phyloP scores from a whole-genome alignment of 1,284 basidiomycete species.

The Golubevia sp. region DNA sequence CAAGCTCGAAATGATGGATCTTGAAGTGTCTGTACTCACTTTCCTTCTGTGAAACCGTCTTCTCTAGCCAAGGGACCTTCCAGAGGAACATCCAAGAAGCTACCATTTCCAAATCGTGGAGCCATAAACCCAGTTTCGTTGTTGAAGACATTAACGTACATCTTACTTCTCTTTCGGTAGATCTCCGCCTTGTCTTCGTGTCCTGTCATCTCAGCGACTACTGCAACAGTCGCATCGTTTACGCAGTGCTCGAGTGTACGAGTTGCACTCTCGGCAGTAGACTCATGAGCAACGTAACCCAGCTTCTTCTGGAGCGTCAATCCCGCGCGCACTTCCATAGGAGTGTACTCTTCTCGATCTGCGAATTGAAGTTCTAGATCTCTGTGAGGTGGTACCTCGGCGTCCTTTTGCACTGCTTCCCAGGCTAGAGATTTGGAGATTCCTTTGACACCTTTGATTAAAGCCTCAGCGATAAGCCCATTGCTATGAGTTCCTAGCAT shows the following conservation, averaged over 20 bases:
- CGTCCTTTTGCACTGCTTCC: slow-evolving; percentile 77
- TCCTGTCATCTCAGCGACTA: slow-evolving; percentile 68
- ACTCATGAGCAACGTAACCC: slow-evolving; percentile 78
- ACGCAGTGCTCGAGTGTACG: slow-evolving; percentile 70
- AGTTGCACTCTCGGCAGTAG: slow-evolving; percentile 53
- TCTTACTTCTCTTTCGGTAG: slow-evolving; percentile 69
- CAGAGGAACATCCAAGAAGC: slow-evolving; percentile 26
- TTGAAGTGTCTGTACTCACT: slow-evolving; percentile 80
- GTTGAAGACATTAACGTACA: slow-evolving; percentile 73
- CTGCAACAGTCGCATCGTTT: slow-evolving; percentile 75
- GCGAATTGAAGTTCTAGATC: slow-evolving; percentile 64
- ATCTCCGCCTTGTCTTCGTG: slow-evolving; percentile 67
- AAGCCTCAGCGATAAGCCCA: slow-evolving; percentile 77
- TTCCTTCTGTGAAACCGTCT: slow-evolving; percentile 78
- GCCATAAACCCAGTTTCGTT: slow-evolving; percentile 78
- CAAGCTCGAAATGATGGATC: slow-evolving; percentile 67
- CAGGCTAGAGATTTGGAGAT: slow-evolving; percentile 74
- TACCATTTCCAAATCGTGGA: slow-evolving; percentile 71
- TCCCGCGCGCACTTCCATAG: slow-evolving; percentile 72
- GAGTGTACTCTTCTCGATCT: slow-evolving; percentile 75
- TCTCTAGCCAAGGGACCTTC: slow-evolving; percentile 70
- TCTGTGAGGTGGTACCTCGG: slow-evolving; percentile 64
- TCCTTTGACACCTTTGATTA: slow-evolving; percentile 68
- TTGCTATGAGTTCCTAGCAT: slow-evolving; percentile 80
- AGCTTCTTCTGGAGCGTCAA: slow-evolving; percentile 71